Evolutionary conservation across 352 stramenopile genomes (phyloP).

Genomic region (Thalassiosira pacifica): DNA sequence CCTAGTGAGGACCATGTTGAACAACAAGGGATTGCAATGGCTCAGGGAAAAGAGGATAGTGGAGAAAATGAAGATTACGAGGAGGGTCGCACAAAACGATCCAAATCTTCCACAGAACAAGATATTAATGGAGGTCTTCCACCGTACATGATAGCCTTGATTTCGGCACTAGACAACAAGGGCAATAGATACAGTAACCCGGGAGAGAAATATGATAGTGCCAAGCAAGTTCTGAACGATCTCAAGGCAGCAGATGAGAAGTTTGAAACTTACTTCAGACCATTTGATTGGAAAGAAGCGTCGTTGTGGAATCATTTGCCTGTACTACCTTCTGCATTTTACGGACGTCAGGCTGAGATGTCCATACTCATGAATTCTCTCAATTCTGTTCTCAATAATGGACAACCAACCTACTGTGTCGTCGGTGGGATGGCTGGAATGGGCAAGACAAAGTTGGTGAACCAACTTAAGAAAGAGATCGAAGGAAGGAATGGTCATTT

Average conservation of each 20-base stretch:
- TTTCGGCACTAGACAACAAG: background rate
- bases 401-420: background rate
- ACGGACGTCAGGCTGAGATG: background rate
- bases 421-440: background rate
- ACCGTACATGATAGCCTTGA: background rate
- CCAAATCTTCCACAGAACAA: background rate
- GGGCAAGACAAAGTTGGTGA: constrained; percentile 1
- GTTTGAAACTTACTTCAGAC: background rate
- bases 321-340: background rate
- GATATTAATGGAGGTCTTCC: background rate
- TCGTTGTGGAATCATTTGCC: background rate
- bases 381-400: background rate
- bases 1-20: background rate
- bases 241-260: background rate
- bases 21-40: background rate
- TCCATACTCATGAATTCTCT: background rate
- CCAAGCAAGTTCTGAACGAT: background rate
- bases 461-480: constrained; percentile 7
- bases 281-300: background rate
- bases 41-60: too few relatives aligned
- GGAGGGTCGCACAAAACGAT: background rate
- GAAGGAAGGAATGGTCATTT: constrained; percentile 28
- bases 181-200: background rate
- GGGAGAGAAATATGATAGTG: background rate
- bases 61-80: background rate